Percentiles rank a stretch among this genome's conserved stretches.
These are phyloP conservation scores for Diospyros kaki DNA, from an alignment of 148 eudicot genomes.

Conservation along the genomic window DNA sequence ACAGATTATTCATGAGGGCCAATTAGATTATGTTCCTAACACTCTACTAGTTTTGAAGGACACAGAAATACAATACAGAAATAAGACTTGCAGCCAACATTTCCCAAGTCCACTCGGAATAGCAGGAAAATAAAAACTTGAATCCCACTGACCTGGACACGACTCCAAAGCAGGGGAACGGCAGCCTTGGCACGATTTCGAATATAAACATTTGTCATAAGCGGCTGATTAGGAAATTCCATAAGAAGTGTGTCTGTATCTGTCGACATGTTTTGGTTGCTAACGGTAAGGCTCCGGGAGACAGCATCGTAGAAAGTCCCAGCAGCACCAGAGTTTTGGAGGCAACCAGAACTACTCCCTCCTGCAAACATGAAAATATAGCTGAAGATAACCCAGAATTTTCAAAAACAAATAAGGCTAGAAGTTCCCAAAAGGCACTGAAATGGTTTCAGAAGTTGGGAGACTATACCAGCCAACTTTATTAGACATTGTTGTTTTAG, in stretches of 20 bases:
- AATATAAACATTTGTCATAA: constrained; percentile 86
- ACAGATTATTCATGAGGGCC: not conserved
- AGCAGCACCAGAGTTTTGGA: constrained; percentile 88
- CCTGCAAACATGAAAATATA: constrained; percentile 50
- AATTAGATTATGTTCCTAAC: not conserved
- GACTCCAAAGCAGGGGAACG: constrained; percentile 93
- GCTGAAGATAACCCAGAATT: constrained; percentile 8
- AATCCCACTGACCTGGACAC: constrained; percentile 75
- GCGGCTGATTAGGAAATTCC: constrained; percentile 94
- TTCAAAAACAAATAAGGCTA: not conserved
- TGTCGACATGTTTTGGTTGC: constrained; percentile 76
- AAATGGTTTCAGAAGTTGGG: too few relatives aligned
- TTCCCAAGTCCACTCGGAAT: not conserved
- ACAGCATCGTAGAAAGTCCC: constrained; percentile 94
- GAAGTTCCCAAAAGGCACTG: not conserved
- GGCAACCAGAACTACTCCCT: constrained; percentile 86
- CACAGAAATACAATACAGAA: not conserved
- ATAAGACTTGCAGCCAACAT: not conserved
- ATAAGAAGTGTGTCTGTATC: constrained; percentile 73
- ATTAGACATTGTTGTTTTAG: not conserved
- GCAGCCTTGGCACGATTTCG: constrained; percentile 72
- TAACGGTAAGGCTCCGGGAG: constrained; percentile 81
- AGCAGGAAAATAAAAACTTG: constrained; percentile 2
- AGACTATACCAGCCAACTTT: too few relatives aligned
- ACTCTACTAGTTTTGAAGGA: not conserved